phyloP scores from a whole-genome alignment of 169 alveolate genomes.

The Plasmodium reichenowi region DNA sequence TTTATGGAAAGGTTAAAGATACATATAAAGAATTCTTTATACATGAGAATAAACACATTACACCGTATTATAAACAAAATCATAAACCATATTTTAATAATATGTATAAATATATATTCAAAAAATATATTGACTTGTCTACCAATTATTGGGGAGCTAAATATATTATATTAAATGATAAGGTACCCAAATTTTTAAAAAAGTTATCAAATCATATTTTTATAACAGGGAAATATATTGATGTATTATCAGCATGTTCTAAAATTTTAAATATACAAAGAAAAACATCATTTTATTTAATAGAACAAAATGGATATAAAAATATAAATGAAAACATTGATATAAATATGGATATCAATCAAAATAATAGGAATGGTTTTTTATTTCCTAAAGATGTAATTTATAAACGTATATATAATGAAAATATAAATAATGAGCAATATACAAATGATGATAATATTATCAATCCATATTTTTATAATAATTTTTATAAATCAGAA shows the following conservation, averaged over 20 bases:
- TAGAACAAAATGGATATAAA: no score
- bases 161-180: conserved; percentile 33
- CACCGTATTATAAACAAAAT: conserved; percentile 68
- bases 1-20: conserved; percentile 63
- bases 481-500: no score
- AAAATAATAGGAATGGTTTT: background rate
- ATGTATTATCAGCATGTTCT: conserved; percentile 58
- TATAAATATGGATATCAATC: background rate
- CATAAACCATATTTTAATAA: conserved; percentile 51
- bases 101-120: conserved; percentile 64
- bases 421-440: background rate
- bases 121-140: conserved; percentile 66
- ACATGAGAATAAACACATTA: conserved; percentile 73
- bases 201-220: conserved; percentile 35
- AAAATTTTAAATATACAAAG: conserved; percentile 32
- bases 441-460: background rate
- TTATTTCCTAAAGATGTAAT: no score
- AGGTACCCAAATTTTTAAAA: conserved; percentile 60
- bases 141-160: conserved; percentile 78
- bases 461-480: no score
- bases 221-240: conserved; percentile 71
- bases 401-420: background rate
- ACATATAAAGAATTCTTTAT: conserved; percentile 68
- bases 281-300: background rate
- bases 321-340: background rate